These are phyloP conservation scores for Toxoplasma gondii DNA, from an alignment of 169 alveolate genomes.

Conservation along the genomic window DNA sequence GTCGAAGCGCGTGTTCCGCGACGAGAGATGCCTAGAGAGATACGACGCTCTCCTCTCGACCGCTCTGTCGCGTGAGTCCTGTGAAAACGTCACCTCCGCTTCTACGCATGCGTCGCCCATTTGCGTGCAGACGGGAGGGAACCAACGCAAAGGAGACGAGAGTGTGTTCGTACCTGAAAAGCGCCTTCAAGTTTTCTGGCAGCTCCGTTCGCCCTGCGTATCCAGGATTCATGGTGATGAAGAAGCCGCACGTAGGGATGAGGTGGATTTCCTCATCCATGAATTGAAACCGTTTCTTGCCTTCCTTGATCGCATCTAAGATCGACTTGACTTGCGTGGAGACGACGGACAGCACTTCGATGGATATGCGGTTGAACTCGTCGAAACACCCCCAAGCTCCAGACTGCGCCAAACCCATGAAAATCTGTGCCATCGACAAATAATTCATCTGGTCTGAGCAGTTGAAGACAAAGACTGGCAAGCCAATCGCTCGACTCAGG, in stretches of 20 bases:
- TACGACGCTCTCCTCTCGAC: too few species aligned
- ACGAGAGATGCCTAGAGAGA: too few species aligned
- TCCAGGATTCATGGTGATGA: constrained; percentile 96
- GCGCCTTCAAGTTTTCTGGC: constrained; percentile 93
- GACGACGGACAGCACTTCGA: constrained; percentile 93
- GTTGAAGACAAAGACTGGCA: constrained; percentile 93
- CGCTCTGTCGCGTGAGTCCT: too few species aligned
- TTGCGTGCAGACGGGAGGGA: too few species aligned
- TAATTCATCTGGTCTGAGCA: constrained; percentile 94
- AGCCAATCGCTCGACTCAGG: constrained; percentile 94
- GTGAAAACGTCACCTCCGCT: too few species aligned
- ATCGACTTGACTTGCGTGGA: constrained; percentile 84
- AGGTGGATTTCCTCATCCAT: constrained; percentile 80
- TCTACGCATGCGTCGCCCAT: too few species aligned
- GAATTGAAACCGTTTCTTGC: constrained; percentile 52
- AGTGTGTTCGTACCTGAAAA: constrained; percentile 83
- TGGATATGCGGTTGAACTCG: constrained; percentile 93
- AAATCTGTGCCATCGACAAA: constrained; percentile 95
- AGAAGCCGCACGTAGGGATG: constrained; percentile 86
- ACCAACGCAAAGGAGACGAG: too few species aligned
- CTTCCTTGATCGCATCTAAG: constrained; percentile 45
- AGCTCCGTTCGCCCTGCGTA: constrained; percentile 94
- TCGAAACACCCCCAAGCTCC: constrained; percentile 97
- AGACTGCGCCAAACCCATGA: constrained; percentile 89
- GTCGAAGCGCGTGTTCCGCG: too few species aligned